Evolutionary conservation across 108 stramenopile species (phyloP).

Genomic region (Chaetoceros tenuissimus): DNA sequence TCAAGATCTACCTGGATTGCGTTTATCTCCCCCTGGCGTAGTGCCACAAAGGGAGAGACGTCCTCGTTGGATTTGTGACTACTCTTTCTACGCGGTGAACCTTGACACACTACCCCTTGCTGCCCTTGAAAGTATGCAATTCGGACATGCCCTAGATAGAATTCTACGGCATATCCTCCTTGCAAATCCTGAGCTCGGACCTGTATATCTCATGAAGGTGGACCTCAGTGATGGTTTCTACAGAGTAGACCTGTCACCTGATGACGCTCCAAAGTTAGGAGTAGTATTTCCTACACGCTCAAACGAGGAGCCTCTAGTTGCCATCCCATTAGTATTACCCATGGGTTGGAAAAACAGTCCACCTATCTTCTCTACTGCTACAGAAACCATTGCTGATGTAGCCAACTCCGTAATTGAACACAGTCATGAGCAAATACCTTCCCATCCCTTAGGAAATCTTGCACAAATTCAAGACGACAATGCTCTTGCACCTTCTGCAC

Average conservation of each 20-base stretch:
- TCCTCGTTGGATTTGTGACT: conserved; percentile 13
- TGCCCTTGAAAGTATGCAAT: conserved; percentile 1
- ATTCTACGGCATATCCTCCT: conserved; percentile 14
- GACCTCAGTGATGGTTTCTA: conserved; percentile 19
- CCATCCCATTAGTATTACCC: too few species aligned
- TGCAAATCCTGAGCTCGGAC: conserved; percentile 2
- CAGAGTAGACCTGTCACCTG: conserved; percentile 1
- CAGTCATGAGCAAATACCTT: not conserved
- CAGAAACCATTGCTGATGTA: too few species aligned
- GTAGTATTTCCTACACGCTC: conserved; percentile 7
- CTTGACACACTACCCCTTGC: conserved; percentile 3
- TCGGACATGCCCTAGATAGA: conserved; percentile 10
- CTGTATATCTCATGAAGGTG: conserved; percentile 9
- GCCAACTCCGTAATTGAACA: conserved; percentile 4
- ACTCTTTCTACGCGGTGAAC: conserved; percentile 9
- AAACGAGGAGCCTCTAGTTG: not conserved
- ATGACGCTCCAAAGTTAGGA: not conserved
- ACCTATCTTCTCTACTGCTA: conserved; percentile 4
- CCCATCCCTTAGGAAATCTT: conserved; percentile 16
- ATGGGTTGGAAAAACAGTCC: conserved; percentile 12
- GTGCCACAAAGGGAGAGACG: conserved; percentile 22
- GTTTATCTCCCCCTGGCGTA: conserved; percentile 18
- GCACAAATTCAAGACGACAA: conserved; percentile 8
- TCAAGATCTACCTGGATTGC: conserved; percentile 7
- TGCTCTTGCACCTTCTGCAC: not conserved